Evolutionary conservation across 2,329 filamentous ascomycete species (phyloP).

Genomic region (Epichloe hybrida): DNA sequence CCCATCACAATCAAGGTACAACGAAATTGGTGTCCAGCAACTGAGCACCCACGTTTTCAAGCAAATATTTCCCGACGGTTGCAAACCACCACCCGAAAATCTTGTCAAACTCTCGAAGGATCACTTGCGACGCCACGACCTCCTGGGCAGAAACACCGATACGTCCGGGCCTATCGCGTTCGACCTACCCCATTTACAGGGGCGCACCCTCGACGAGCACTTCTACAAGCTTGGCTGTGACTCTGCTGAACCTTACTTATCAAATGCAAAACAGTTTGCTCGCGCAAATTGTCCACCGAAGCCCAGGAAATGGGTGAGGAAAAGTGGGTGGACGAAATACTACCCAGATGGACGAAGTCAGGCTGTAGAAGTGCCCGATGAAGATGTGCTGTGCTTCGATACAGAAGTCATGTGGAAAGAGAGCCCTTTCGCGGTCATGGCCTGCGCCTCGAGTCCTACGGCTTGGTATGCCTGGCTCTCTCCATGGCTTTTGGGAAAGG

Average conservation of each 20-base stretch:
- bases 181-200: conserved; percentile 68
- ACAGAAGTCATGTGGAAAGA: conserved; percentile 96
- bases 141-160: conserved; percentile 84
- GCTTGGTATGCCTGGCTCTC: conserved; percentile 98
- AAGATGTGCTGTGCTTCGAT: conserved; percentile 79
- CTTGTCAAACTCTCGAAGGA: conserved; percentile 70
- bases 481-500: conserved; percentile 85
- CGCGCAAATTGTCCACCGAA: conserved; percentile 42
- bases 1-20: conserved; percentile 55
- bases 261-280: conserved; percentile 61
- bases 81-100: conserved; percentile 47
- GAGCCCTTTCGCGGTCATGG: conserved; percentile 88
- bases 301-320: conserved; percentile 58
- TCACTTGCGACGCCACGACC: conserved; percentile 72
- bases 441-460: conserved; percentile 76
- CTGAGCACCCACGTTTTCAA: conserved; percentile 69
- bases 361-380: conserved; percentile 61
- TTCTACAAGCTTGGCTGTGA: conserved; percentile 81
- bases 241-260: conserved; percentile 72
- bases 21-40: conserved; percentile 90
- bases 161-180: conserved; percentile 65
- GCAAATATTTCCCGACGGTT: conserved; percentile 60
- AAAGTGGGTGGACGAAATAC: conserved; percentile 94
- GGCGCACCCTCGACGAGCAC: conserved; percentile 78
- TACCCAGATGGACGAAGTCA: conserved; percentile 57